phyloP scores from a whole-genome alignment of 2,329 filamentous ascomycete genomes.

The Xenoacremonium recifei region DNA sequence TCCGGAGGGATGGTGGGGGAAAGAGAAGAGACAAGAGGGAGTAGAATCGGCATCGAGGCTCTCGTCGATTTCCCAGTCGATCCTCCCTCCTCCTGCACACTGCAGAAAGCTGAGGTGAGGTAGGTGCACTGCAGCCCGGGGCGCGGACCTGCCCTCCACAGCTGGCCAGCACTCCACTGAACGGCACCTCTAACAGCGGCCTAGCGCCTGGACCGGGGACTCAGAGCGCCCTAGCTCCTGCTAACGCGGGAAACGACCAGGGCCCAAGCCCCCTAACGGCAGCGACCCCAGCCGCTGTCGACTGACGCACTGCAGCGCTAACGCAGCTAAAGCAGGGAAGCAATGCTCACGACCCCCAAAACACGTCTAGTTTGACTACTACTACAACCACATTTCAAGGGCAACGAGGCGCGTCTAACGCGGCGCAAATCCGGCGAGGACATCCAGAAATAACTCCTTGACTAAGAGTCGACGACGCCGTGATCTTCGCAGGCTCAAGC shows the following conservation, averaged over 20 bases:
- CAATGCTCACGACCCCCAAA: not conserved
- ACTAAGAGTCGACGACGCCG: too few species aligned
- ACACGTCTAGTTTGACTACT: too few species aligned
- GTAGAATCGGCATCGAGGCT: constrained; percentile 6
- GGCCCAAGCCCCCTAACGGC: constrained; percentile 5
- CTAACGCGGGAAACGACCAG: too few species aligned
- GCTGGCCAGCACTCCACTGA: not conserved
- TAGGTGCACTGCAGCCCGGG: not conserved
- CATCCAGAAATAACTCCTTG: too few species aligned
- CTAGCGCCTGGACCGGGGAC: not conserved
- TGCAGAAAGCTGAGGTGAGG: too few species aligned
- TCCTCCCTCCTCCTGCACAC: not conserved
- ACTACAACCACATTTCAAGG: too few species aligned
- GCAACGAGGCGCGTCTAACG: constrained; percentile 1
- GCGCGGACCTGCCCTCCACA: too few species aligned
- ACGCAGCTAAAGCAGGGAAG: constrained; percentile 23
- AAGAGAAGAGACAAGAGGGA: constrained; percentile 22
- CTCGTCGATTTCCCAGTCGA: not conserved
- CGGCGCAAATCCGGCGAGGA: too few species aligned
- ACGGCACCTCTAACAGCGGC: not conserved
- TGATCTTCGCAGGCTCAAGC: too few species aligned
- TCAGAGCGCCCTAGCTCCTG: too few species aligned
- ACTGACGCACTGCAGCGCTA: constrained; percentile 17
- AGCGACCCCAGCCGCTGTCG: constrained; percentile 11
- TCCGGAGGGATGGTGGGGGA: constrained; percentile 4